Base-by-base conservation (phyloP, 495 filamentous ascomycete genomes). In the Aspergillus conjunctus region DNA sequence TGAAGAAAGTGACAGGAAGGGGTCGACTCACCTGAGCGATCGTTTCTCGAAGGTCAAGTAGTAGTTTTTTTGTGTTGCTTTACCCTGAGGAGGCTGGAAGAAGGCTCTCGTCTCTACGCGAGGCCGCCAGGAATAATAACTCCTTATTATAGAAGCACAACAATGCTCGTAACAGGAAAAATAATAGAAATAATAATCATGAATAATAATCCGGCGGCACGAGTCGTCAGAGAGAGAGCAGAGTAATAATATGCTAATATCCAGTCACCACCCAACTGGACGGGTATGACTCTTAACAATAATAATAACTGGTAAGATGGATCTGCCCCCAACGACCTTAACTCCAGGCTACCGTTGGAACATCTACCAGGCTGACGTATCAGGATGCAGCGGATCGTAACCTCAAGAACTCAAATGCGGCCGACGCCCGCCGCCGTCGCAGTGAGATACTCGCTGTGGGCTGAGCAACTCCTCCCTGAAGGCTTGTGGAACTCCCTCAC, bases 361-460 rank as follows among this genome's bases (percentile, higher is more conserved):
- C 21, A 51, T 51, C 14, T 48, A n/a, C 44, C 44, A 48, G 44
- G n/a, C 44, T 48, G 44, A 21, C 49, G 49, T 51, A 51, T 51
- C 49, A 51, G 49, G 51, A 21, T 48, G 41, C 34, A 53, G 51
- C 31, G 30, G 33, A 53, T 53, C 51, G 30, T 53, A 44, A 59
- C 52, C 53, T 26, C 58, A 60, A 60, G 51, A 60, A 60, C 58
- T 54, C n/a, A 48, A 48, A 48, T 48, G 15, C 10, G 15, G 10
- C n/a, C 44, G 18, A 26, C 26, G 26, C 26, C 26, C 26, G 26
- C 26, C 26, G 26, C 2, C 26, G 26, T 26, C 2, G 26, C 5
- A 26, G 26, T 26, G 26, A 26, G 26, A 48, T 48, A 48, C 44
- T 48, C 44, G 17, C 18, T 32, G 37, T 39, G 22, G 20, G 57